Conservation (phyloP, 805 yeast species). For the Saccharomycopsis babjevae region DNA sequence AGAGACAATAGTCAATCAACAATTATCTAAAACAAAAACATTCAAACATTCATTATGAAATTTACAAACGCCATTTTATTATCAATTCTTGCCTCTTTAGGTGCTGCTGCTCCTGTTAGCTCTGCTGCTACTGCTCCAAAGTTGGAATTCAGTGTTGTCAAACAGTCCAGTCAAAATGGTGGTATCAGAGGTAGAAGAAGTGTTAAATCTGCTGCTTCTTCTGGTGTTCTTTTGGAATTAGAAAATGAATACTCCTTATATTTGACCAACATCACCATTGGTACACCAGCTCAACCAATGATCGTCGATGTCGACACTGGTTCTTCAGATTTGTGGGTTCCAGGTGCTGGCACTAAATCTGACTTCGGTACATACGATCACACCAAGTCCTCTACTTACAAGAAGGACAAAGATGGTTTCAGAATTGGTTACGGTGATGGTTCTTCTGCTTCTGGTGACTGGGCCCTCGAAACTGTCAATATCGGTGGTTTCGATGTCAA, state of each 20-base stretch:
- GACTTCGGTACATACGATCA: slow-evolving; percentile 29
- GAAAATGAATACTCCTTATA: slow-evolving; percentile 35
- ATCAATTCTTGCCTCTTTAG: slow-evolving; percentile 4
- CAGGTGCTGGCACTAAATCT: slow-evolving; percentile 20
- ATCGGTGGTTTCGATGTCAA: slow-evolving; percentile 16
- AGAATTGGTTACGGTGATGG: slow-evolving; percentile 39
- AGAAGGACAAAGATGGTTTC: slow-evolving; percentile 26
- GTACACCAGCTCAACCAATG: slow-evolving; percentile 35
- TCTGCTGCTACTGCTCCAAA: slow-evolving; percentile 1
- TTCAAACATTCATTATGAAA: not conserved
- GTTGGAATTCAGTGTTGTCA: slow-evolving; percentile 9
- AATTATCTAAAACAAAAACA: not conserved
- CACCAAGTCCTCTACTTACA: slow-evolving; percentile 27
- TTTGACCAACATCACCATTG: slow-evolving; percentile 34
- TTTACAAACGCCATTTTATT: slow-evolving; percentile 6
- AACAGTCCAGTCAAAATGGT: not conserved
- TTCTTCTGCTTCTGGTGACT: slow-evolving; percentile 40
- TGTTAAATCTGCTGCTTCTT: slow-evolving; percentile 1
- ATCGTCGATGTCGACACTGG: slow-evolving; percentile 39
- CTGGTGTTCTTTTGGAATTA: slow-evolving; percentile 19
- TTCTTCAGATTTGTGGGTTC: slow-evolving; percentile 40
- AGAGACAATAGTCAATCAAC: not conserved
- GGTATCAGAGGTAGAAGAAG: not conserved
- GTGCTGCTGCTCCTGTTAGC: slow-evolving; percentile 8
- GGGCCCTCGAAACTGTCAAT: slow-evolving; percentile 21